A percentile compares a stretch with the other conserved stretches of the same genome.
These are phyloP conservation scores for Kwoniella botswanensis DNA, from an alignment of 768 basidiomycete genomes.

Conservation along the genomic window DNA sequence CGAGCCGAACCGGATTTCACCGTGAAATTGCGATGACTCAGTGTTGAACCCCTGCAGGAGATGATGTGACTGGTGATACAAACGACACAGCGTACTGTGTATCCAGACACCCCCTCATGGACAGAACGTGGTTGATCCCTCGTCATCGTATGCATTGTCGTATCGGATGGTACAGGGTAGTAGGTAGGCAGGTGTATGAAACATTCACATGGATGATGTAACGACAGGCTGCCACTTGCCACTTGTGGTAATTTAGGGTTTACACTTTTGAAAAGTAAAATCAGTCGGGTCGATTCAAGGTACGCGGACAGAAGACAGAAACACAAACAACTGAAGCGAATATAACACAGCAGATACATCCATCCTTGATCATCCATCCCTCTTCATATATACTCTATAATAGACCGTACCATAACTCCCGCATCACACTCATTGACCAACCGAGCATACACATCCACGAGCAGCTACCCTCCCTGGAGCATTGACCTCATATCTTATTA, in stretches of 20 bases:
- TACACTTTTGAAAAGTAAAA: slow-evolving; percentile 11
- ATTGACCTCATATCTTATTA: neutral
- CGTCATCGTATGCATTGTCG: neutral
- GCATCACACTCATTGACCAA: neutral
- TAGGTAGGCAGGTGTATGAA: neutral
- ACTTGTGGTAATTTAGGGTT: slow-evolving; percentile 1
- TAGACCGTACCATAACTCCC: neutral
- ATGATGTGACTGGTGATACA: too few species aligned
- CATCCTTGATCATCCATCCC: slow-evolving; percentile 3
- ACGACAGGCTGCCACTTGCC: neutral
- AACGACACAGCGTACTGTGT: too few species aligned
- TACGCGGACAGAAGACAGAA: neutral
- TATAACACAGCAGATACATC: slow-evolving; percentile 1
- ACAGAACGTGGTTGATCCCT: too few species aligned
- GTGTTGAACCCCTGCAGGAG: too few species aligned
- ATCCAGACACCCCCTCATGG: too few species aligned
- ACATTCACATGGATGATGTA: neutral
- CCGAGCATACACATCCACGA: slow-evolving; percentile 1
- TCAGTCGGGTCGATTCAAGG: slow-evolving; percentile 17
- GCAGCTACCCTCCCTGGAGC: slow-evolving; percentile 22
- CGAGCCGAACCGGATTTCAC: too few species aligned
- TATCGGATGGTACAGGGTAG: neutral
- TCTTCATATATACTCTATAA: neutral
- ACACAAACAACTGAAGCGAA: slow-evolving; percentile 8
- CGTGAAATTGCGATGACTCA: too few species aligned